Evolutionary conservation across 805 yeast species (phyloP).

Genomic region (Lachancea mirantina): DNA sequence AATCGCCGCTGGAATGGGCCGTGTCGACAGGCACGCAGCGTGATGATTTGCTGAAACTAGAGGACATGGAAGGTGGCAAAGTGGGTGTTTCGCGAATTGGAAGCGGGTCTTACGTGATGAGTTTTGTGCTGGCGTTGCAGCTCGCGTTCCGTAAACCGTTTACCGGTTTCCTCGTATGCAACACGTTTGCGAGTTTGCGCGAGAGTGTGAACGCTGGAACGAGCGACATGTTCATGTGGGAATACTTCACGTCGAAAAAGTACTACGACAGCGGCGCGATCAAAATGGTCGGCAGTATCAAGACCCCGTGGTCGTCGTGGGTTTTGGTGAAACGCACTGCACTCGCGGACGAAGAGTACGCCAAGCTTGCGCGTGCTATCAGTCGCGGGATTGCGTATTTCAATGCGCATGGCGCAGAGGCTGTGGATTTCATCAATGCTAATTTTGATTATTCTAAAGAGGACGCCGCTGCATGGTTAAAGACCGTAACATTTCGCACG

Average conservation of each 20-base stretch:
- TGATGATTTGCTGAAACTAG: conserved; percentile 42
- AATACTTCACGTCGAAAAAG: conserved; percentile 78
- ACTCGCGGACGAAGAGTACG: conserved; percentile 31
- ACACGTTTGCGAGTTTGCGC: conserved; percentile 68
- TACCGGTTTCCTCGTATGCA: conserved; percentile 47
- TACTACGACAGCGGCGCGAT: conserved; percentile 77
- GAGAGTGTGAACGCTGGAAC: conserved; percentile 62
- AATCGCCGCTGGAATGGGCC: conserved; percentile 87
- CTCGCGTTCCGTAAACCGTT: conserved; percentile 45
- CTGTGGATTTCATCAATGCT: conserved; percentile 53
- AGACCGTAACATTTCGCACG: conserved; percentile 60
- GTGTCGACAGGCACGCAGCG: conserved; percentile 68
- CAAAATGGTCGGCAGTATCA: conserved; percentile 76
- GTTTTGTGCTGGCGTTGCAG: conserved; percentile 69
- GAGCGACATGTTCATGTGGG: conserved; percentile 94
- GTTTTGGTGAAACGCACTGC: conserved; percentile 52
- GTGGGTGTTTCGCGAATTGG: conserved; percentile 87
- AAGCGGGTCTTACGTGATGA: conserved; percentile 87
- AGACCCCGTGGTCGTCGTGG: conserved; percentile 98
- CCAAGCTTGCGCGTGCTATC: conserved; percentile 44
- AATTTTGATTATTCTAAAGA: conserved; percentile 69
- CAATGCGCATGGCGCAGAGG: conserved; percentile 51
- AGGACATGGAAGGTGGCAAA: conserved; percentile 50
- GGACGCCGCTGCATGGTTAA: conserved; percentile 77
- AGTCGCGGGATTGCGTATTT: conserved; percentile 66